Evolutionary conservation across 2,329 filamentous ascomycete genomes (phyloP).

Genomic region (Aureobasidium uvarum): DNA sequence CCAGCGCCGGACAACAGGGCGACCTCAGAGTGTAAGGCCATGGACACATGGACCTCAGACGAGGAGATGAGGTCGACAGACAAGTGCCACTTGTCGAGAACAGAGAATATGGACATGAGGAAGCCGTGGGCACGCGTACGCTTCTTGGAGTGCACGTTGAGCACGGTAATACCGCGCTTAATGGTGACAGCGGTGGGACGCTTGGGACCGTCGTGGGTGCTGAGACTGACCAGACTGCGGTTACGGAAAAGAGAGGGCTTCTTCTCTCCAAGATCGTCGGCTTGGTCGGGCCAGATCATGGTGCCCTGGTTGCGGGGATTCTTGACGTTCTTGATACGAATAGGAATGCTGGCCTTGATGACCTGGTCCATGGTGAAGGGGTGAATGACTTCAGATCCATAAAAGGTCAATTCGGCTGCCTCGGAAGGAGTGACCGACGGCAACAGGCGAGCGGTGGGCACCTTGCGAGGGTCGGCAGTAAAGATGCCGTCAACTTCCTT

Average conservation of each 20-base stretch:
- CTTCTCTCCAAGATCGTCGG: conserved; percentile 54
- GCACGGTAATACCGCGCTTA: conserved; percentile 93
- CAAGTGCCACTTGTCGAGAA: conserved; percentile 80
- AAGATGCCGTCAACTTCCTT: conserved; percentile 99
- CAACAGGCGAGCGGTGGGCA: conserved; percentile 89
- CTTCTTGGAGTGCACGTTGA: conserved; percentile 98
- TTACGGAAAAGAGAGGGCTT: conserved; percentile 51
- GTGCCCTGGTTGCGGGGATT: conserved; percentile 77
- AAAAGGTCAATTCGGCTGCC: conserved; percentile 84
- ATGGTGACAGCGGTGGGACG: conserved; percentile 75
- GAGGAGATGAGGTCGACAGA: conserved; percentile 97
- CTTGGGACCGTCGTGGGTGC: conserved; percentile 39
- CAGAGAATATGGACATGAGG: conserved; percentile 88
- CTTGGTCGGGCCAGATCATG: conserved; percentile 74
- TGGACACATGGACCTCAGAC: conserved; percentile 93
- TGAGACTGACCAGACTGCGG: conserved; percentile 46
- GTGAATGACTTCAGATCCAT: conserved; percentile 86
- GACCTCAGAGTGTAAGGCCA: conserved; percentile 84
- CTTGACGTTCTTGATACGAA: conserved; percentile 90
- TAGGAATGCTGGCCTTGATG: conserved; percentile 72
- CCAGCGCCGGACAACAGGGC: conserved; percentile 51
- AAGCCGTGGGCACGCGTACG: conserved; percentile 94
- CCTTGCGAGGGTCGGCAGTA: conserved; percentile 79
- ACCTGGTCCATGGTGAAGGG: conserved; percentile 98
- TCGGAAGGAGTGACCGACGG: conserved; percentile 87